phyloP scores from a whole-genome alignment of 23 red algal species.

The Chondrus crispus region DNA sequence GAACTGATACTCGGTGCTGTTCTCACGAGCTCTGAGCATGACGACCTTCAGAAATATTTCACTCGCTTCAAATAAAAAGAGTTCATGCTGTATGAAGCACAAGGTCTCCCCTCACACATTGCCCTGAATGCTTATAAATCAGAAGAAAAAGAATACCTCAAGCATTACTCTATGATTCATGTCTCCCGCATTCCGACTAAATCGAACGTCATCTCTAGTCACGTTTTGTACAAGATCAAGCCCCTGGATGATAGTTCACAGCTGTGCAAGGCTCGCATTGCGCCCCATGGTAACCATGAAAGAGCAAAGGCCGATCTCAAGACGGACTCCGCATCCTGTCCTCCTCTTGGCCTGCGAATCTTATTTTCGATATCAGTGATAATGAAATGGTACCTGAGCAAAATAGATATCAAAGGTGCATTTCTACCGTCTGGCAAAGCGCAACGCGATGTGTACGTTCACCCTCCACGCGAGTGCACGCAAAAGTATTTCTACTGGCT shows the following conservation, averaged over 20 bases:
- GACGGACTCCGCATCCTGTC: background rate
- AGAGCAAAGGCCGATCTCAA: background rate
- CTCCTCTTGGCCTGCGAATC: background rate
- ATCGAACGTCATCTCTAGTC: background rate
- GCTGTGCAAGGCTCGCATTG: background rate
- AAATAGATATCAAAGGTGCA: background rate
- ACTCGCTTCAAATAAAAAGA: background rate
- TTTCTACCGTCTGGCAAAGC: background rate
- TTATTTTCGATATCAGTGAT: background rate
- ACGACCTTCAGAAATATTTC: background rate
- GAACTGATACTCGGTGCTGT: background rate
- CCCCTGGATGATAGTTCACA: background rate
- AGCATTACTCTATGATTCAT: background rate
- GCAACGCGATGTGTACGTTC: background rate
- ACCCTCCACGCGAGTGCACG: background rate
- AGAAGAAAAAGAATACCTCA: background rate
- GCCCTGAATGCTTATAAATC: background rate
- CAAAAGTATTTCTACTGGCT: background rate
- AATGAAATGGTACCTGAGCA: background rate
- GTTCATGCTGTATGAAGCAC: background rate
- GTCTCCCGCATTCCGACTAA: background rate
- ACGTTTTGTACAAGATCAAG: slow-evolving; percentile 1
- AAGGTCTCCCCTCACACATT: background rate
- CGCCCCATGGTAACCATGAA: background rate
- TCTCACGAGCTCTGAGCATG: background rate